Percentiles rank a stretch among this genome's conserved stretches.
These are phyloP conservation scores for Kalmanozyma brasiliensis DNA, from an alignment of 1,284 basidiomycete genomes.

Conservation along the genomic window DNA sequence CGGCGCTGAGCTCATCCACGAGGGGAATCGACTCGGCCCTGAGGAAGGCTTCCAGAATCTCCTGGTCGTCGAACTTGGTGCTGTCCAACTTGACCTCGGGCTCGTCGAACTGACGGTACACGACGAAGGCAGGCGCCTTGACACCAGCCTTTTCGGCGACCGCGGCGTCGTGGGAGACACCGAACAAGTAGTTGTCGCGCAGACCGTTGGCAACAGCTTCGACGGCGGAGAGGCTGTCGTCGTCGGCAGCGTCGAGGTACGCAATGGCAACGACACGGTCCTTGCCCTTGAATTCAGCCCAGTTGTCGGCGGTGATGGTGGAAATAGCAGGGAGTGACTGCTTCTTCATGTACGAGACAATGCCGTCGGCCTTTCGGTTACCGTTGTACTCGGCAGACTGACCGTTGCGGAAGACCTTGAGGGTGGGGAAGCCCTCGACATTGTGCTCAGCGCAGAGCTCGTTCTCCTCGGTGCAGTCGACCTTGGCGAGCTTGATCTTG, in stretches of 20 bases:
- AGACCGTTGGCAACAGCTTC: slow-evolving; percentile 82
- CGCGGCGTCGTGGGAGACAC: slow-evolving; percentile 73
- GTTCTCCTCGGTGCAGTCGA: slow-evolving; percentile 74
- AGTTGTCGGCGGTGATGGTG: slow-evolving; percentile 78
- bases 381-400: slow-evolving; percentile 80
- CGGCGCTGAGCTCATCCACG: slow-evolving; percentile 90
- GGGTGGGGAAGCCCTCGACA: slow-evolving; percentile 88
- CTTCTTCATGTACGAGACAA: slow-evolving; percentile 98
- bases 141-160: slow-evolving; percentile 79
- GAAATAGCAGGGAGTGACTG: slow-evolving; percentile 96
- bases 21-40: slow-evolving; percentile 85
- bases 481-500: slow-evolving; percentile 89
- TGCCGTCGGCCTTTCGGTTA: slow-evolving; percentile 93
- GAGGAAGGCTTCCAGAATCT: slow-evolving; percentile 74
- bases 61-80: slow-evolving; percentile 69
- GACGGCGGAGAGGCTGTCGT: slow-evolving; percentile 74
- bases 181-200: slow-evolving; percentile 94
- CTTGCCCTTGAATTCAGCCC: slow-evolving; percentile 84
- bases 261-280: slow-evolving; percentile 93
- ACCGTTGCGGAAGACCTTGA: slow-evolving; percentile 93
- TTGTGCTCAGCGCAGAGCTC: slow-evolving; percentile 72
- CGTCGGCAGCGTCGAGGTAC: slow-evolving; percentile 79
- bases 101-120: slow-evolving; percentile 95
- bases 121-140: slow-evolving; percentile 82
- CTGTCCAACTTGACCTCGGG: slow-evolving; percentile 74